Evolutionary conservation across 2,329 filamentous ascomycete genomes (phyloP).

Genomic region (Alternaria consortialis): DNA sequence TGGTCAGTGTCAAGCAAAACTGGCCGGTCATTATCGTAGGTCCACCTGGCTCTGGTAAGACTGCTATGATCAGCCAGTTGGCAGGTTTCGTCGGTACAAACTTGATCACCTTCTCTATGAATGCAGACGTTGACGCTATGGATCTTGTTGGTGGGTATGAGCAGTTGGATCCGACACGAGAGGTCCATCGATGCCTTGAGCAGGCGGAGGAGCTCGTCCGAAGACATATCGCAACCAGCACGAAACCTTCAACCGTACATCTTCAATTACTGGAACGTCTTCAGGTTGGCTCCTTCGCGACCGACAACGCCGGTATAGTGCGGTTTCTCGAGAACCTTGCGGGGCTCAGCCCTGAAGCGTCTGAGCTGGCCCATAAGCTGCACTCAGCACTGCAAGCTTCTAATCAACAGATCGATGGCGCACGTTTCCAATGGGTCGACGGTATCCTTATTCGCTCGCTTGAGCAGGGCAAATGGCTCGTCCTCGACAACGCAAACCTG

Average conservation of each 20-base stretch:
- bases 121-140: constrained; percentile 95
- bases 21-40: constrained; percentile 92
- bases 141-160: constrained; percentile 97
- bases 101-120: constrained; percentile 85
- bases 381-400: constrained; percentile 63
- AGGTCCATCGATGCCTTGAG: constrained; percentile 69
- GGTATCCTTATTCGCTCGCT: constrained; percentile 89
- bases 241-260: constrained; percentile 14
- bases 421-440: constrained; percentile 95
- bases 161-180: constrained; percentile 83
- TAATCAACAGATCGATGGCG: constrained; percentile 68
- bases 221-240: constrained; percentile 24
- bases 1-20: constrained; percentile 85
- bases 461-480: constrained; percentile 86
- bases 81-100: constrained; percentile 80
- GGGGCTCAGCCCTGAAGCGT: constrained; percentile 20
- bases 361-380: constrained; percentile 58
- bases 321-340: constrained; percentile 24
- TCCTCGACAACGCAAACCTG: constrained; percentile 96
- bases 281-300: constrained; percentile 5
- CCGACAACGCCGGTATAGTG: constrained; percentile 11
- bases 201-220: constrained; percentile 65
- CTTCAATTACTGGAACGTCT: constrained; percentile 37
- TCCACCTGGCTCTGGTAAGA: constrained; percentile 86
- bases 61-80: constrained; percentile 77